Evolutionary conservation across 495 filamentous ascomycete species (phyloP), one percentile per base, ranked within the genome.

Genomic region (Trichoderma parareesei): DNA sequence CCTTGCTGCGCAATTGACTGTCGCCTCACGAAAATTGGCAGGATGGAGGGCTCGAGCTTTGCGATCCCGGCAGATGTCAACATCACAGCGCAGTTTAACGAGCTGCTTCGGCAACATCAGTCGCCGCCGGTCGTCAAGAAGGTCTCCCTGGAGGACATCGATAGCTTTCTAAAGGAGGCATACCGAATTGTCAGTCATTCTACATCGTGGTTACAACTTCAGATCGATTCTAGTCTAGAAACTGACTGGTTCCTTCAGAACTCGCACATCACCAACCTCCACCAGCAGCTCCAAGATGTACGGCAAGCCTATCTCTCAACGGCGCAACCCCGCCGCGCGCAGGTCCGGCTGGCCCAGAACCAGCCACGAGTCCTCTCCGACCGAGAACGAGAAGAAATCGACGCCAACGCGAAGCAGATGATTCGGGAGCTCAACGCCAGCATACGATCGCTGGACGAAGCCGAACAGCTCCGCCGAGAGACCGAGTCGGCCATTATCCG

Each of bases 131-230:
- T 46, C 11, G 43, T 37, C n/a, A 44, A 33, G n/a, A 37, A 63
- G 43, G 61, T 63, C n/a, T 44, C 61, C 7, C 61, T 74, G 5
- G 74, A 83, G 43, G 77, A 76, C 46, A 78, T 90, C 61, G 91
- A 97, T 72, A 90, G 91, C 76, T 98, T 98, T 73, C 82, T 98
- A 41, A 93, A 94, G 75, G 95, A 98, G 79, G 94, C 94, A 60
- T 91, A 96, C 76, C 84, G 87, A 76, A 98, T 98, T 70, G 94
- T 95, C 77, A 71, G 86, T 71, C 62, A 27, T 27, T 27, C 27
- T 27, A 27, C 27, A 27, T 27, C 2, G 27, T 27, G 27, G 2
- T 1, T 27, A 27, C 27, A 27, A 27, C 27, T 27, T 27, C 27
- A 27, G 27, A 27, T 27, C 27, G 27, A 27, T 27, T 27, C 27